These are phyloP conservation scores for Aspergillus fischeri DNA, from an alignment of 2,329 filamentous ascomycete species.

Conservation along the genomic window DNA sequence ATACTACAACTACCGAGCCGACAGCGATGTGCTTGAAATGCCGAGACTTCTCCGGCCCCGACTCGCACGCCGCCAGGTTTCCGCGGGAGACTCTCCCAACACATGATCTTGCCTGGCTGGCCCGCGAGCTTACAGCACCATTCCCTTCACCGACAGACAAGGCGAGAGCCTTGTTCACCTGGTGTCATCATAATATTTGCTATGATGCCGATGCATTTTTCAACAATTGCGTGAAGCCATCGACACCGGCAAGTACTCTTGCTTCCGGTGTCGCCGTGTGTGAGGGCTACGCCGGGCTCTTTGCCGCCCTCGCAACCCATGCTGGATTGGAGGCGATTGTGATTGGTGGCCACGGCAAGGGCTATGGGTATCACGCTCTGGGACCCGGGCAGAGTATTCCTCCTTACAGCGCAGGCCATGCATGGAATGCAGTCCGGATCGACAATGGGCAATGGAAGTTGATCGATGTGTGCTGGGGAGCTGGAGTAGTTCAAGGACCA, in stretches of 20 bases:
- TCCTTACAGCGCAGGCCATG: constrained; percentile 63
- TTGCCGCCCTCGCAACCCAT: constrained; percentile 69
- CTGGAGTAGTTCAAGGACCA: constrained; percentile 60
- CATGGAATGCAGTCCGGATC: constrained; percentile 90
- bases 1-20: constrained; percentile 11
- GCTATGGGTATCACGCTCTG: constrained; percentile 66
- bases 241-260: constrained; percentile 69
- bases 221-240: constrained; percentile 60
- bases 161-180: constrained; percentile 86
- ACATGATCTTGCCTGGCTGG: constrained; percentile 65
- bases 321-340: constrained; percentile 76
- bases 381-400: constrained; percentile 63
- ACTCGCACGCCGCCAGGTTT: constrained; percentile 71
- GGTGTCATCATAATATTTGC: constrained; percentile 88
- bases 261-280: constrained; percentile 80
- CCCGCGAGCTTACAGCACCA: constrained; percentile 69
- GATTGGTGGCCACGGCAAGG: constrained; percentile 78
- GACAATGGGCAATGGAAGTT: constrained; percentile 89
- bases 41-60: constrained; percentile 80
- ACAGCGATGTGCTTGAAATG: constrained; percentile 66
- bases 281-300: constrained; percentile 83
- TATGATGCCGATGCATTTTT: constrained; percentile 84
- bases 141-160: constrained; percentile 86
- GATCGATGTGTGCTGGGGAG: constrained; percentile 89
- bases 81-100: constrained; percentile 70